phyloP scores from a whole-genome alignment of 2,329 filamentous ascomycete genomes.

The Akanthomyces dipterigenus region DNA sequence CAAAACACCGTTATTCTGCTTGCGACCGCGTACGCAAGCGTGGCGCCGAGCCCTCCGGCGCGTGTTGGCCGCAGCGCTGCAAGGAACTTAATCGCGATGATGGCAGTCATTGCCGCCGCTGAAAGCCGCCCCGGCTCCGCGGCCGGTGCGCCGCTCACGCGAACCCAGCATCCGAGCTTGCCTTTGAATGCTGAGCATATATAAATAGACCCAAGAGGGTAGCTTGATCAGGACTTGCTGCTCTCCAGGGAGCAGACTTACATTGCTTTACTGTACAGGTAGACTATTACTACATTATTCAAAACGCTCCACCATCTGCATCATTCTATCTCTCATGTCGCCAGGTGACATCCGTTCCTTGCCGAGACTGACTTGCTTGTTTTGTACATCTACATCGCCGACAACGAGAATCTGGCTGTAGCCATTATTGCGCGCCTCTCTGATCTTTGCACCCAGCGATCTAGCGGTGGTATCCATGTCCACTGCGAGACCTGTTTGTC shows the following conservation, averaged over 20 bases:
- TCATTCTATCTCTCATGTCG: conserved; percentile 39
- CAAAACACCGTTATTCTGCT: background rate
- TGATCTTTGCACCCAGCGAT: conserved; percentile 61
- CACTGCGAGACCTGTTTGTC: conserved; percentile 57
- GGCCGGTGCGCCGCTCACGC: conserved; percentile 1
- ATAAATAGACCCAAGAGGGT: background rate
- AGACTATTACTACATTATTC: conserved; percentile 28
- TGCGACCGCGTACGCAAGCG: background rate
- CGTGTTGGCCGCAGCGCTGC: background rate
- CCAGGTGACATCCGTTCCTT: conserved; percentile 37
- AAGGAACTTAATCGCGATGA: background rate
- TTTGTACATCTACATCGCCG: conserved; percentile 58
- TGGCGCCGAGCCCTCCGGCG: background rate
- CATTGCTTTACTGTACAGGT: background rate
- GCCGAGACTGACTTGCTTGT: conserved; percentile 43
- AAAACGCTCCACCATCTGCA: conserved; percentile 40
- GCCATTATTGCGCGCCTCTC: conserved; percentile 62
- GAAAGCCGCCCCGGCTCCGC: background rate
- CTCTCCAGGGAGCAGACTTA: background rate
- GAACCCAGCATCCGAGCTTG: background rate
- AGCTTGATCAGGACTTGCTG: background rate
- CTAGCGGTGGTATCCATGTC: conserved; percentile 62
- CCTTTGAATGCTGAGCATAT: background rate
- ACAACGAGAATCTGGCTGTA: conserved; percentile 71
- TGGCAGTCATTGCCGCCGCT: background rate